phyloP scores from a whole-genome alignment of 257 asterid genomes.

The Nicotiana undulata region DNA sequence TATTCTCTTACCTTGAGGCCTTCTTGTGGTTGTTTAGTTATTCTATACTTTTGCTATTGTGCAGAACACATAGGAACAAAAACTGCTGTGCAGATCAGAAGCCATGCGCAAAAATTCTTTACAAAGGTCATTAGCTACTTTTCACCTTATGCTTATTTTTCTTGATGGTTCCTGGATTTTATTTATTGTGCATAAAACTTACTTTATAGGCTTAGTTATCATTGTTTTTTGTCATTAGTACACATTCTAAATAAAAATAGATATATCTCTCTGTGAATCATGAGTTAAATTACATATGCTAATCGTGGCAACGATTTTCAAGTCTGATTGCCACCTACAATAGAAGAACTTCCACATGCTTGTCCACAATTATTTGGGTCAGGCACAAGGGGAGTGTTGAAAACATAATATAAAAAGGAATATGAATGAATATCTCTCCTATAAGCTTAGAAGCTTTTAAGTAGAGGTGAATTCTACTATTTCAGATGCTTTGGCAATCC shows the following conservation, averaged over 20 bases:
- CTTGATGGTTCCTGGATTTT: background rate
- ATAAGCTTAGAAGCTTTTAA: background rate
- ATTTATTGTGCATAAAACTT: background rate
- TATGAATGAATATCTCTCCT: background rate
- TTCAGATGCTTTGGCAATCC: background rate
- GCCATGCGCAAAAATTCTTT: conserved; percentile 98
- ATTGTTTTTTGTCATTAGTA: background rate
- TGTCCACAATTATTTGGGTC: background rate
- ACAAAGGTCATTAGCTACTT: conserved; percentile 65
- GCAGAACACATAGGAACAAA: conserved; percentile 98
- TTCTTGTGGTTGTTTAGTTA: conserved; percentile 34
- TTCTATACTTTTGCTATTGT: conserved; percentile 36
- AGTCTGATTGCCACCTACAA: background rate
- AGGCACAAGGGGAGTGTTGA: background rate
- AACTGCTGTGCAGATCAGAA: conserved; percentile 99
- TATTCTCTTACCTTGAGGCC: conserved; percentile 10
- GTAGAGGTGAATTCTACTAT: background rate
- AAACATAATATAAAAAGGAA: background rate
- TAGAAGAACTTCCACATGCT: background rate
- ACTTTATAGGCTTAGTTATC: background rate
- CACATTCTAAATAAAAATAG: background rate
- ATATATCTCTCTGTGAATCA: background rate
- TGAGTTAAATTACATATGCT: background rate
- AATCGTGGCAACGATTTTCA: conserved; percentile 1
- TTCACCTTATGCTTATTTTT: background rate